Base-by-base conservation (phyloP, 139 green algal species). In the Gonium pectorale region DNA sequence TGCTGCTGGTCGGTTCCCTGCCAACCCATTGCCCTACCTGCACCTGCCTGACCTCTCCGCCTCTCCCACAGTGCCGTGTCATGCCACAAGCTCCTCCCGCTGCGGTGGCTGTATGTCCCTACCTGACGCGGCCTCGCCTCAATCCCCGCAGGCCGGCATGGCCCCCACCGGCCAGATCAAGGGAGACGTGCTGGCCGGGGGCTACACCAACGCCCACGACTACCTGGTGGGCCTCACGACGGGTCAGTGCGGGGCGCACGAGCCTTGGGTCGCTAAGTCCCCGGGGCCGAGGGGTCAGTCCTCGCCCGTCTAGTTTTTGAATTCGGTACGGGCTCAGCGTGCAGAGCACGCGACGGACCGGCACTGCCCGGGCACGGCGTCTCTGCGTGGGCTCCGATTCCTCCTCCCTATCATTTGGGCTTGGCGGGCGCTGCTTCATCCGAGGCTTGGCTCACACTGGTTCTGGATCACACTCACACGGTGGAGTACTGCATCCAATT, bases 191-290 rank as follows among this genome's bases (percentile, higher is more conserved):
- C 56, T 43, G 17, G 74, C 5, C 80, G 92, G 87, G 11, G 94
- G 94, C 67, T 97, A 96, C 77, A 85, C 51, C 56, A 95, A 97
- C 86, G 94, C 94, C 51, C 94, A 97, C 80, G 94, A 97, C 90
- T 97, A 93, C 85, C 89, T 97, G 78, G 92, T 97, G 46, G 85
- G 94, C 78, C 67, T 86, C 29, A 81, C 83, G 21, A 96, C 94
- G 15, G 90, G 93, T 79, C 51, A 46, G 89, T 35, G 5, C 31
- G n/a, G 27, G 4, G 13, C 13, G 13, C 17, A 17, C 13, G 17
- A 56, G 49, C 49, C 49, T 13, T 56, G 49, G 49, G 49, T 56
- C 49, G 17, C 49, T 26, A 56, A 56, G 13, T 13, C 49, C 49
- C 17, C 17, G 49, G 17, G 17, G 13, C 49, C 17, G 13, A 26